Evolutionary conservation across 805 yeast genomes (phyloP).

Genomic region (Lachancea quebecensis): DNA sequence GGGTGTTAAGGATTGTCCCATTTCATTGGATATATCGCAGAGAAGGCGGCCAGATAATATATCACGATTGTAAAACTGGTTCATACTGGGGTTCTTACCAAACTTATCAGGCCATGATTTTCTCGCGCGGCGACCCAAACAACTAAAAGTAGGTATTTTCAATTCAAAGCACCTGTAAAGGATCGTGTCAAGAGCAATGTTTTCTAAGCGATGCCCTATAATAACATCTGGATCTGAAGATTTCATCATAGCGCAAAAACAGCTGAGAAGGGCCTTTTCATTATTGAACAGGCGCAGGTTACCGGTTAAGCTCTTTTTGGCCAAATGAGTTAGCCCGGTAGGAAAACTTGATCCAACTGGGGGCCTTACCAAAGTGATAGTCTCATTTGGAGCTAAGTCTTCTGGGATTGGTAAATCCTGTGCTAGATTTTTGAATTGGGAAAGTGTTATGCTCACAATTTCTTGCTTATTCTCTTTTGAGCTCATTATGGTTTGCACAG

Average conservation of each 20-base stretch:
- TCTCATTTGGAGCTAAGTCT: conserved; percentile 49
- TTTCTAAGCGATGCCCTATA: conserved; percentile 81
- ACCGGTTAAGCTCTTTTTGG: conserved; percentile 42
- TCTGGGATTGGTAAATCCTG: conserved; percentile 72
- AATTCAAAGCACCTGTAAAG: conserved; percentile 74
- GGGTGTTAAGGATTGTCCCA: conserved; percentile 86
- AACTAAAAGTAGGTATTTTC: conserved; percentile 68
- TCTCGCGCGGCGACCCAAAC: conserved; percentile 75
- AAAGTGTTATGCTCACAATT: conserved; percentile 72
- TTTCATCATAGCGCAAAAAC: conserved; percentile 65
- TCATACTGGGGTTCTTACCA: conserved; percentile 47
- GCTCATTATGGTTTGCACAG: conserved; percentile 77
- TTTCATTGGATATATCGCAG: conserved; percentile 89
- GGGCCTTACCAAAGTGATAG: conserved; percentile 76
- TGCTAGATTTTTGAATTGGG: conserved; percentile 60
- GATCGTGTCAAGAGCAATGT: conserved; percentile 68
- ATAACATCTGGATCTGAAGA: conserved; percentile 88
- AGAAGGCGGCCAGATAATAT: conserved; percentile 78
- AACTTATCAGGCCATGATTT: conserved; percentile 72
- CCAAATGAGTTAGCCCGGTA: conserved; percentile 60
- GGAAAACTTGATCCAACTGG: conserved; percentile 61
- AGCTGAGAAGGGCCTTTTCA: conserved; percentile 68
- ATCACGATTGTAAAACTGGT: conserved; percentile 53
- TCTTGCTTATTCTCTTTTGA: conserved; percentile 74
- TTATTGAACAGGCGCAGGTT: conserved; percentile 55